Evolutionary conservation across 2,329 filamentous ascomycete species (phyloP), one percentile per base, ranked within the genome.

Genomic region (Didymella glomerata): DNA sequence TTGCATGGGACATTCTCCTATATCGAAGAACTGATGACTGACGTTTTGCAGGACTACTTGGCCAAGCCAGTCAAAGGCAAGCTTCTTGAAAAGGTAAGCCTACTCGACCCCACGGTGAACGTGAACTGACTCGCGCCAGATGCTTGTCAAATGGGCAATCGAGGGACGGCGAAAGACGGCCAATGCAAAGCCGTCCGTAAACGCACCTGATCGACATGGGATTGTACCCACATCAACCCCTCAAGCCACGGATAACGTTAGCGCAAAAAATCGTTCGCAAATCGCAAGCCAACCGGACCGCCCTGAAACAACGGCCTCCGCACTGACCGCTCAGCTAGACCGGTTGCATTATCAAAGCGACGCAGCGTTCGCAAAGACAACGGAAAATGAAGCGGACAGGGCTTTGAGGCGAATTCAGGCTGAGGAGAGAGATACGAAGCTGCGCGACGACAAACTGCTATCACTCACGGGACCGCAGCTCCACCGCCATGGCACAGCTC

Each of bases 81-180:
- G 50, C 83, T 86, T 5, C 77, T 92, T 8, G 89, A 92, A 66
- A 92, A 69, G 63, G 73, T 68, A 68, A 63, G 65, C 53, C 48
- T 27, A 48, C 41, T 50, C 38, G 63, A 57, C 60, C 48, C 56
- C 48, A 56, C 22, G 45, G 44, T 63, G 51, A 47, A 30, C 41
- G 27, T 18, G 47, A 36, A 42, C 67, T 70, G 62, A 72, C 63
- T 52, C 48, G 53, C 25, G 45, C 36, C 47, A 69, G 69, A 71
- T 90, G 87, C 81, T 92, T 38, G 79, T 91, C 22, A 86, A 89
- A 54, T 92, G 90, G 90, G 85, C 83, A 68, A 68, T 83, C 45
- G 74, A 83, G 69, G 76, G 80, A 56, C 73, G 67, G 66, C 70
- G 73, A 62, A 77, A 76, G 61, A 62, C 68, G 60, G 73, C 73